Base-by-base conservation (phyloP, 768 basidiomycete genomes). In the Psilocybe subaeruginosa region DNA sequence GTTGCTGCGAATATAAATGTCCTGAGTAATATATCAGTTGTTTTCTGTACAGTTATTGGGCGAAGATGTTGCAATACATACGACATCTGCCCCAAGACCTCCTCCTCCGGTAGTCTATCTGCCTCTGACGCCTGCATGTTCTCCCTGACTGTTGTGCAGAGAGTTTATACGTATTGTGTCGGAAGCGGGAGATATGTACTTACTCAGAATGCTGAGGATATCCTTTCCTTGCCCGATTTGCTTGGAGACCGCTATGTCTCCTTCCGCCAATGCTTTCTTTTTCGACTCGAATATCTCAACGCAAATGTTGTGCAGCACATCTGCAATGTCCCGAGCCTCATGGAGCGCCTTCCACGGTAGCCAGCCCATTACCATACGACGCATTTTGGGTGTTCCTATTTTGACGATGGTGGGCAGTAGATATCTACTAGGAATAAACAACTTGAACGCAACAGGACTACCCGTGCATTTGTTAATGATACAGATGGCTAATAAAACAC, bases 161-260 rank as follows among this genome's bases (percentile, higher is more conserved):
- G 4, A 43, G 4, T 43, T 12, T 7, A 43, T 7, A n/a, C 4
- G 4, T 14, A 43, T 4, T 19, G 19, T 19, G 19, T 19, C 19
- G 19, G 19, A 19, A 19, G 19, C 19, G 19, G 19, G 19, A 19
- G 19, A 43, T 4, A 43, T 29, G 12, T 16, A 62, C 80, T 39
- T 64, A 84, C 82, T 70, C 31, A 83, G 64, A 50, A 82, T 73
- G 58, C 77, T 81, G 62, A 83, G 72, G 16, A 84, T 74, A 64
- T 83, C 82, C 48, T 78, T 78, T 6, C 76, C 78, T 59, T 73
- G 72, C 12, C 73, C 75, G 37, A 76, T 70, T 58, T 76, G 74
- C 16, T 62, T 65, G 9, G 61, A 56, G 3, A 74, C 68, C 3
- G 67, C 73, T 46, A 71, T 72, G 29, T 78, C 78, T 6, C 76